Conservation (phyloP, 345 rosid species). For the Laguncularia racemosa region DNA sequence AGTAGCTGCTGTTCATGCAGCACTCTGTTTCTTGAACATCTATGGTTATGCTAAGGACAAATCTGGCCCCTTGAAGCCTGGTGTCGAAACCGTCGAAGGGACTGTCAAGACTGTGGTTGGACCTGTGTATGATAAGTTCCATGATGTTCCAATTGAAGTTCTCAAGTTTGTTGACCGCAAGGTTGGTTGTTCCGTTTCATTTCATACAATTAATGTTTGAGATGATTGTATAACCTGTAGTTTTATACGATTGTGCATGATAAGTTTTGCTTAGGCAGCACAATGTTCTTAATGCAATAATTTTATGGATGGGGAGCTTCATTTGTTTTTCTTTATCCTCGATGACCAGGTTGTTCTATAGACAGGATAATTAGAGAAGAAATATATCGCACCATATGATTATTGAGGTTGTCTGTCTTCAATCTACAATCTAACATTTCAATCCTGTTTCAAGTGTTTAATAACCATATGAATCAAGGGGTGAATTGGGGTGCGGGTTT, state of each 20-base stretch:
- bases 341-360: too few species aligned
- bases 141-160: conserved; percentile 50
- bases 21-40: conserved; percentile 42
- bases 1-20: conserved; percentile 52
- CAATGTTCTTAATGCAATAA: background rate
- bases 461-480: too few species aligned
- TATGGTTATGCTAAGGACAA: conserved; percentile 68
- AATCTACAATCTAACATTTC: too few species aligned
- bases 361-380: too few species aligned
- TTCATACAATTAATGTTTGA: background rate
- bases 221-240: background rate
- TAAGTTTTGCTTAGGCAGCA: background rate
- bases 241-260: too few species aligned
- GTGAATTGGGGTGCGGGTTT: too few species aligned
- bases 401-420: too few species aligned
- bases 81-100: conserved; percentile 81
- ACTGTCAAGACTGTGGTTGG: conserved; percentile 70
- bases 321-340: too few species aligned
- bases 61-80: conserved; percentile 73
- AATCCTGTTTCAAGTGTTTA: too few species aligned
- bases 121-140: conserved; percentile 67
- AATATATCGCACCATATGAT: too few species aligned
- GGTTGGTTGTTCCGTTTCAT: conserved; percentile 23
- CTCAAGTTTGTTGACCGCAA: conserved; percentile 76
- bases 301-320: too few species aligned